Conservation (phyloP, 148 eudicot genomes). For the Mesembryanthemum crystallinum region DNA sequence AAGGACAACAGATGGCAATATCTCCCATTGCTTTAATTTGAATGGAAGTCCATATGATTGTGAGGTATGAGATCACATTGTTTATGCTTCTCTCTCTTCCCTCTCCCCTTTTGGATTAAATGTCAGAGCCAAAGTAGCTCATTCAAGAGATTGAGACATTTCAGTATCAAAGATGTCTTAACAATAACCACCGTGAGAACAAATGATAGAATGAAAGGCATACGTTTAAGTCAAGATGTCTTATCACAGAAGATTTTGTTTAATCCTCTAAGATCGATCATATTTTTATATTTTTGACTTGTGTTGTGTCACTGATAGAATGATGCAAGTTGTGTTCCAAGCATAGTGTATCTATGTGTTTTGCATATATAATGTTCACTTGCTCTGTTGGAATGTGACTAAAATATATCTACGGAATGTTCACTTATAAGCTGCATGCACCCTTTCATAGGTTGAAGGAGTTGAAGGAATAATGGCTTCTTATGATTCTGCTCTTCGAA, state of each 20-base stretch:
- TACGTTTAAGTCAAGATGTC: neutral
- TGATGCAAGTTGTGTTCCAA: neutral
- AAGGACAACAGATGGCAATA: constrained; percentile 35
- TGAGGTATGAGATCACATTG: constrained; percentile 26
- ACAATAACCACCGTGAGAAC: neutral
- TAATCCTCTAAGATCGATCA: too few species aligned
- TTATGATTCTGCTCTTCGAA: constrained; percentile 59
- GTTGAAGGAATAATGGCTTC: constrained; percentile 93
- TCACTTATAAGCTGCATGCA: neutral
- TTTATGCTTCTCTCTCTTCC: neutral
- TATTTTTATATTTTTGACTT: too few species aligned
- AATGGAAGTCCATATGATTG: constrained; percentile 37
- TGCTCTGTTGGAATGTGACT: too few species aligned
- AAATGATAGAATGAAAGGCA: neutral
- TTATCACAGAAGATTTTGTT: too few species aligned
- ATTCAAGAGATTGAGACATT: neutral
- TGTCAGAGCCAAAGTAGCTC: neutral
- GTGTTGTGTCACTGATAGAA: too few species aligned
- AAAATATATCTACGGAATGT: neutral
- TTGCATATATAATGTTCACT: neutral
- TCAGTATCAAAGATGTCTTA: neutral
- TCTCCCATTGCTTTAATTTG: constrained; percentile 90
- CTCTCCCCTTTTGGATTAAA: neutral
- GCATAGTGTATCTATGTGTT: neutral
- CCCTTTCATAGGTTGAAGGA: constrained; percentile 61